Evolutionary conservation across 352 stramenopile species (phyloP).

Genomic region (Phytophthora nicotianae): DNA sequence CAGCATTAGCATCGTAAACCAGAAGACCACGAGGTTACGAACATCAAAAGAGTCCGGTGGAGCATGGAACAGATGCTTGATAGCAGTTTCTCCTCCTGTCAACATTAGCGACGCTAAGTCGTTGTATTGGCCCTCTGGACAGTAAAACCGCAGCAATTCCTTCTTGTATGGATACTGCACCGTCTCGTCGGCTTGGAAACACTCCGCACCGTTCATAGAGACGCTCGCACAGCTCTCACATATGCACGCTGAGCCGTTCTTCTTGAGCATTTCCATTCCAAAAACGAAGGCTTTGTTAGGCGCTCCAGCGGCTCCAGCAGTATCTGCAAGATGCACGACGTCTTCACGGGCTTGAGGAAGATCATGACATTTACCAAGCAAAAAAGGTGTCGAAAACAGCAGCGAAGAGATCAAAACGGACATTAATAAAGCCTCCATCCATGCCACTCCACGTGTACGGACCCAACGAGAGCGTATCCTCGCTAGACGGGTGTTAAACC

Average conservation of each 20-base stretch:
- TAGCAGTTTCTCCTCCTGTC: conserved; percentile 92
- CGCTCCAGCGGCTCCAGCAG: conserved; percentile 22
- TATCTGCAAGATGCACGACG: conserved; percentile 51
- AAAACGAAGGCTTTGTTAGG: conserved; percentile 72
- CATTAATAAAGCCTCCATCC: conserved; percentile 63
- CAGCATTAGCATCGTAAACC: conserved; percentile 70
- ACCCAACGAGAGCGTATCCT: conserved; percentile 65
- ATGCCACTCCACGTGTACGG: conserved; percentile 54
- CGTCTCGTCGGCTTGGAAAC: conserved; percentile 71
- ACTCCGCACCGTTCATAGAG: conserved; percentile 55
- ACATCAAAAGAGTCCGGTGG: conserved; percentile 78
- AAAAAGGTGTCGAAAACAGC: conserved; percentile 64
- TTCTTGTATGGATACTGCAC: conserved; percentile 83
- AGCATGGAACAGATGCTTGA: conserved; percentile 96
- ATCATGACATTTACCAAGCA: conserved; percentile 68
- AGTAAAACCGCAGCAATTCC: conserved; percentile 95
- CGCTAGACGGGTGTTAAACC: conserved; percentile 58
- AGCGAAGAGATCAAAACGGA: conserved; percentile 67
- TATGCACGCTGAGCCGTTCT: conserved; percentile 72
- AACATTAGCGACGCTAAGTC: conserved; percentile 97
- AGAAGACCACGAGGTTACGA: conserved; percentile 78
- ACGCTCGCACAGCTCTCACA: conserved; percentile 68
- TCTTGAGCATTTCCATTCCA: conserved; percentile 68
- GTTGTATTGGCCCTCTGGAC: conserved; percentile 96
- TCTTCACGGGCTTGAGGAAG: conserved; percentile 64